A percentile compares a stretch with the other conserved stretches of the same genome.
phyloP scores from a whole-genome alignment of 495 filamentous ascomycete genomes.

The Penicillium salamii region DNA sequence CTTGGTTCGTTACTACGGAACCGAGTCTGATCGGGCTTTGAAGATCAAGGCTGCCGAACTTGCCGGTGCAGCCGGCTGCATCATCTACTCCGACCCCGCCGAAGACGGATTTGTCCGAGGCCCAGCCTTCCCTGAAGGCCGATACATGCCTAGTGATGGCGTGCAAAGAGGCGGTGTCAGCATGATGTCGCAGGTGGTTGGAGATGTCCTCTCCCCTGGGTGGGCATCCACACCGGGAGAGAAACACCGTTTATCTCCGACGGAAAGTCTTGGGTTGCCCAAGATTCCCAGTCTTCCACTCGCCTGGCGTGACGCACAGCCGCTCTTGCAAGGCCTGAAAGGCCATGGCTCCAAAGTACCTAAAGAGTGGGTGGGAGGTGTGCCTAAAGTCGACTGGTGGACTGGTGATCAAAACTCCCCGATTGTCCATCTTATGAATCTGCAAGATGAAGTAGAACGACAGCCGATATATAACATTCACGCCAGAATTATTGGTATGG shows the following conservation, averaged over 20 bases:
- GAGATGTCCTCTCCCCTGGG: constrained; percentile 87
- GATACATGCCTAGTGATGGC: constrained; percentile 72
- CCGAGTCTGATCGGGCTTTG: constrained; percentile 65
- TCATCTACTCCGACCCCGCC: constrained; percentile 87
- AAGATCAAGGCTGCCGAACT: constrained; percentile 90
- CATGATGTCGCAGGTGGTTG: constrained; percentile 74
- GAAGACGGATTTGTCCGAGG: constrained; percentile 75
- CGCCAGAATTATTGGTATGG: constrained; percentile 75
- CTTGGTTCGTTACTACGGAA: constrained; percentile 77
- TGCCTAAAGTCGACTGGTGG: constrained; percentile 78
- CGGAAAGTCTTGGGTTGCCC: constrained; percentile 68
- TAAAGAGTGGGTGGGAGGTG: constrained; percentile 71
- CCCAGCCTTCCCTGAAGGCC: constrained; percentile 67
- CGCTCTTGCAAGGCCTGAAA: constrained; percentile 71
- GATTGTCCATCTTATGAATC: constrained; percentile 77
- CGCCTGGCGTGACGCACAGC: constrained; percentile 82
- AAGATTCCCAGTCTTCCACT: constrained; percentile 88
- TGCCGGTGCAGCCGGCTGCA: constrained; percentile 77
- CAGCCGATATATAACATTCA: constrained; percentile 90
- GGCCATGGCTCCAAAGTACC: constrained; percentile 71
- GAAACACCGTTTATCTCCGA: constrained; percentile 58
- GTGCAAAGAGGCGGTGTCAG: constrained; percentile 84
- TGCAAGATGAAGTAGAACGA: constrained; percentile 78
- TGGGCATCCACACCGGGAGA: constrained; percentile 71
- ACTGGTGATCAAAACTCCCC: constrained; percentile 76